Percentiles rank a stretch among this genome's conserved stretches.
Conservation (phyloP, 176 grass and related monocot genomes). For the Melocanna baccifera region DNA sequence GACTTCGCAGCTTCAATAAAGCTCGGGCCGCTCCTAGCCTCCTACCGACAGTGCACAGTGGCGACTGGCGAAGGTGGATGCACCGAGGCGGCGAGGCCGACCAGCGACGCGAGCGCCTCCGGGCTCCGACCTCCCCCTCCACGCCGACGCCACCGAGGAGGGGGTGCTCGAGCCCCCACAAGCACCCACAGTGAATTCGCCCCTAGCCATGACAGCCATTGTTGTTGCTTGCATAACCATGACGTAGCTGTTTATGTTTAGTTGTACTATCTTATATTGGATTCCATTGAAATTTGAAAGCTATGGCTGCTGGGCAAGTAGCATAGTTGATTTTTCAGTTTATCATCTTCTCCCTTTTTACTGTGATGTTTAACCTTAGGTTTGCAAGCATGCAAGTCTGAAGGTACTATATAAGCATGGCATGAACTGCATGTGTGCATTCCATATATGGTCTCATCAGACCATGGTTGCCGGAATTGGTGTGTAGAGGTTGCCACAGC, state of each 20-base stretch:
- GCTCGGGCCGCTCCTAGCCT: no score
- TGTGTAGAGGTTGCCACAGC: not conserved
- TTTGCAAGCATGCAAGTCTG: not conserved
- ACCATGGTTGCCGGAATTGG: not conserved
- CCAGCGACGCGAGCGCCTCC: no score
- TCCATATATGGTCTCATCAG: not conserved
- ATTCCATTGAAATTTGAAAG: not conserved
- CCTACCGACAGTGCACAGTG: no score
- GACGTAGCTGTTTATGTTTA: not conserved
- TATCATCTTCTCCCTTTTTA: not conserved
- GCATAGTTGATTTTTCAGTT: not conserved
- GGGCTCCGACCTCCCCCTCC: no score
- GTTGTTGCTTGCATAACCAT: slow-evolving; percentile 3
- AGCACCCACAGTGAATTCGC: no score
- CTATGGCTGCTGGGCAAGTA: not conserved
- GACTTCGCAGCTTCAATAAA: no score
- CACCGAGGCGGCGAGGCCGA: no score
- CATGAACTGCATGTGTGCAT: not conserved
- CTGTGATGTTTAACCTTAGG: not conserved
- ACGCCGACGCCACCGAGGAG: no score
- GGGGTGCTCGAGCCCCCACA: no score
- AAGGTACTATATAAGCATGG: not conserved
- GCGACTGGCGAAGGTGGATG: no score
- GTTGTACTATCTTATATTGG: not conserved
- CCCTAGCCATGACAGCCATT: no score